phyloP scores from a whole-genome alignment of 2,329 filamentous ascomycete genomes.

The Gaeumannomyces sp. region DNA sequence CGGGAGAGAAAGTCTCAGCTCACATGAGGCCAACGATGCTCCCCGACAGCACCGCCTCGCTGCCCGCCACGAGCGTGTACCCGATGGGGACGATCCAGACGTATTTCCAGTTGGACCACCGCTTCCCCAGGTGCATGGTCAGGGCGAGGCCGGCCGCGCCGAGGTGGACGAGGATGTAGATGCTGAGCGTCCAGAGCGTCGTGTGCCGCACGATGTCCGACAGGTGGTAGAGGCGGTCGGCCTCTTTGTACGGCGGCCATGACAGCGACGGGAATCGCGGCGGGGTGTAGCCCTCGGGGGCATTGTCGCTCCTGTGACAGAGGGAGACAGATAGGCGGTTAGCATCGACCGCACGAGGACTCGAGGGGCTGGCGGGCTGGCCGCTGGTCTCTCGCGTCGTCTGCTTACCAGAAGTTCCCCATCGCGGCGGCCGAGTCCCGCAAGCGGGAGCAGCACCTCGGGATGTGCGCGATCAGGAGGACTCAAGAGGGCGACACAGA shows the following conservation, averaged over 20 bases:
- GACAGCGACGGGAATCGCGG: conserved; percentile 73
- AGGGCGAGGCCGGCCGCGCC: conserved; percentile 66
- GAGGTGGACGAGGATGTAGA: conserved; percentile 70
- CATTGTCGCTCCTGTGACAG: conserved; percentile 18
- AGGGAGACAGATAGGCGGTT: neutral
- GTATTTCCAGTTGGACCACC: conserved; percentile 47
- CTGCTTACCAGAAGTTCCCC: conserved; percentile 1
- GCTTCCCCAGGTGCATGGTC: conserved; percentile 58
- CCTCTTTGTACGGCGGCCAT: conserved; percentile 53
- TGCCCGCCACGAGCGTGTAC: conserved; percentile 64
- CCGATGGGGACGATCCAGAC: conserved; percentile 68
- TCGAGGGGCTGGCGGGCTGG: neutral
- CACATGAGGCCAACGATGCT: conserved; percentile 76
- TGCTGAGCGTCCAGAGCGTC: conserved; percentile 75
- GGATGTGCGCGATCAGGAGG: neutral
- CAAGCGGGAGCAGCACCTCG: neutral
- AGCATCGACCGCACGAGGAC: neutral
- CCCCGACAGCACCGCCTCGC: conserved; percentile 74
- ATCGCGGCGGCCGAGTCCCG: neutral
- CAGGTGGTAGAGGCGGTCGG: conserved; percentile 63
- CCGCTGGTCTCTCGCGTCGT: neutral
- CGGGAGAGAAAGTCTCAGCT: conserved; percentile 26
- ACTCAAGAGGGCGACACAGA: neutral
- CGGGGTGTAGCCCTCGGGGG: conserved; percentile 57
- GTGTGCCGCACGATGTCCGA: conserved; percentile 83